Conservation (phyloP, 73 alveolate species). For the Symbiodinium pilosum region DNA sequence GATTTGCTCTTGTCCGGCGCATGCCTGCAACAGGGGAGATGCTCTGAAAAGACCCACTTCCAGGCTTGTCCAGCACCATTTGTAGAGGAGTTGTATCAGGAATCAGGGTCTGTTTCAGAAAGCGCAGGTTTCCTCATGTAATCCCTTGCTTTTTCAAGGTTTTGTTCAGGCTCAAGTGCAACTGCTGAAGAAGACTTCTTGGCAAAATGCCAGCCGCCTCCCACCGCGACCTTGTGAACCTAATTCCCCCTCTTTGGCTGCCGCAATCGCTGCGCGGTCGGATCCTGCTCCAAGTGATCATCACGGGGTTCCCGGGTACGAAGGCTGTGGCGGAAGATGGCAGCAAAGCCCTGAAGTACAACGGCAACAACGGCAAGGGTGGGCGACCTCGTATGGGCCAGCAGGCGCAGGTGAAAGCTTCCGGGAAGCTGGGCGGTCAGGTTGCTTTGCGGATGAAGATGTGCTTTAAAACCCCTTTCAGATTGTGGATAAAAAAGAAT, state of each 20-base stretch:
- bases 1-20: too few species aligned
- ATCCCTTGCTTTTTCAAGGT: too few species aligned
- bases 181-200: too few species aligned
- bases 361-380: not conserved
- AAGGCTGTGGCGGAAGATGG: not conserved
- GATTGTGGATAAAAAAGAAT: too few species aligned
- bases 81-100: too few species aligned
- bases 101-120: too few species aligned
- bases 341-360: not conserved
- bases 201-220: too few species aligned
- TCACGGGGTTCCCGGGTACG: not conserved
- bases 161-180: too few species aligned
- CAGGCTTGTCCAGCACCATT: too few species aligned
- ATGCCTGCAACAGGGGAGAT: too few species aligned
- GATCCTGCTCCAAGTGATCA: not conserved
- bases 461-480: not conserved
- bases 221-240: not conserved
- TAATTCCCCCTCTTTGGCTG: not conserved
- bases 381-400: not conserved
- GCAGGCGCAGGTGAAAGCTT: not conserved
- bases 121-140: too few species aligned
- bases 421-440: not conserved
- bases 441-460: not conserved
- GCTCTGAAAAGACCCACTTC: too few species aligned
- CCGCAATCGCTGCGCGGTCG: not conserved